Percentiles rank a stretch among this genome's conserved stretches.
These are phyloP conservation scores for Cyclocybe aegerita DNA, from an alignment of 768 basidiomycete genomes.

Conservation along the genomic window DNA sequence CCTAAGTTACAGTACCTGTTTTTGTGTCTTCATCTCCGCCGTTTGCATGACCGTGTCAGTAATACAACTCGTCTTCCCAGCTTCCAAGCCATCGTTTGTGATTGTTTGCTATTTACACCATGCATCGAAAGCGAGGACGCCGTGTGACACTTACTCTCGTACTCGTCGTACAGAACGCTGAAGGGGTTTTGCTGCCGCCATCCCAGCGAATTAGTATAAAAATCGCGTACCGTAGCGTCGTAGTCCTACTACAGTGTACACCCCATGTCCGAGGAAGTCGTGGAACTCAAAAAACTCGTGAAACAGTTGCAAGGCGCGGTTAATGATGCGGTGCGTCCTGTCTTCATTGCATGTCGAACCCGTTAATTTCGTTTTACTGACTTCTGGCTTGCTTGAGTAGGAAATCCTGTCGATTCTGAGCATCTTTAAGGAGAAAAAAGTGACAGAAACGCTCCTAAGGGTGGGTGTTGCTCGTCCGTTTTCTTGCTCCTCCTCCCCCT, in stretches of 20 bases:
- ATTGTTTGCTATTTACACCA: too few relatives aligned
- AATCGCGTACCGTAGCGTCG: conserved; percentile 28
- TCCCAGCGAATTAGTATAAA: conserved; percentile 6
- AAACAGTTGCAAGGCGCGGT: conserved; percentile 73
- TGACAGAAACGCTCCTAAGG: conserved; percentile 73
- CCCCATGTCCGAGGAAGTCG: conserved; percentile 44
- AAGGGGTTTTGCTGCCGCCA: conserved; percentile 2
- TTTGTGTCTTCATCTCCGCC: too few relatives aligned
- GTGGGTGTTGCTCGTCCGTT: conserved; percentile 51
- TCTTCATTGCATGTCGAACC: conserved; percentile 31
- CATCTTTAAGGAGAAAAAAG: conserved; percentile 64
- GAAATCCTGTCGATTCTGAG: conserved; percentile 62
- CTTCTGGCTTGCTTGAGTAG: conserved; percentile 35
- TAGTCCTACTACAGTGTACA: conserved; percentile 30
- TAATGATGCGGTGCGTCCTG: conserved; percentile 31
- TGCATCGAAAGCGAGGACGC: too few relatives aligned
- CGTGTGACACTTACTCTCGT: too few relatives aligned
- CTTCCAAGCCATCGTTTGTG: too few relatives aligned
- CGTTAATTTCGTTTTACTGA: conserved; percentile 35
- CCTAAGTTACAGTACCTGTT: too few relatives aligned
- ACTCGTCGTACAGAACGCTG: conserved; percentile 1
- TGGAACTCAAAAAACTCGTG: conserved; percentile 77
- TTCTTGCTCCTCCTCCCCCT: conserved; percentile 18
- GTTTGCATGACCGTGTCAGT: too few relatives aligned
- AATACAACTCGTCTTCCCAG: too few relatives aligned